Percentiles rank a stretch among this genome's conserved stretches.
Conservation (phyloP, 2,329 filamentous ascomycete species). For the Aspergillus eucalypticola region DNA sequence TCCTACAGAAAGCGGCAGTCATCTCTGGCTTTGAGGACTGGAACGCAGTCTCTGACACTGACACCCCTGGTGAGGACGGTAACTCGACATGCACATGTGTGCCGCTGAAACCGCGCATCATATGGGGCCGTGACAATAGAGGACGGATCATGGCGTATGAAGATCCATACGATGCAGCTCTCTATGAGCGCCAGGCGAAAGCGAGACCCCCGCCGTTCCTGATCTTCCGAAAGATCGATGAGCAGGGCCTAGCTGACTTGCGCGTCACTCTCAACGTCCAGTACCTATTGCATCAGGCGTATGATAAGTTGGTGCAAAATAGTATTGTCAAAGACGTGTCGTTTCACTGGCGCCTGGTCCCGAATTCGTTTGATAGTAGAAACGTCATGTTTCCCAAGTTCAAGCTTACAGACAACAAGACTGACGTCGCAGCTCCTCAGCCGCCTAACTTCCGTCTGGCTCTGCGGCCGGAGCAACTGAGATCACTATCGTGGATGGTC, state of each 20-base stretch:
- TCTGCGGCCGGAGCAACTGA: constrained; percentile 56
- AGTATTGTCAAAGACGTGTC: constrained; percentile 22
- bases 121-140: constrained; percentile 35
- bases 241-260: constrained; percentile 37
- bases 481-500: constrained; percentile 62
- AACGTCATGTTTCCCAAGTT: constrained; percentile 43
- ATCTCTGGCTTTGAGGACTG: constrained; percentile 32
- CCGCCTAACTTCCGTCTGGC: constrained; percentile 37
- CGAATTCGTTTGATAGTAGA: constrained; percentile 43
- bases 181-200: constrained; percentile 55
- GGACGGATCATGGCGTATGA: constrained; percentile 49
- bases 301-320: constrained; percentile 26
- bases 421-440: constrained; percentile 33
- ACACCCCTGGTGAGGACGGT: not conserved
- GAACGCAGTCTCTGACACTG: constrained; percentile 21
- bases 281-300: constrained; percentile 39
- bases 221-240: constrained; percentile 38
- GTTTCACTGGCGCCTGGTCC: constrained; percentile 50
- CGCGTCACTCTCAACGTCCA: constrained; percentile 42
- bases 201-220: constrained; percentile 46
- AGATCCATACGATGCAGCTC: constrained; percentile 51
- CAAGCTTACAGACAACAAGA: constrained; percentile 45
- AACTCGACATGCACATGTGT: constrained; percentile 31
- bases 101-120: constrained; percentile 34
- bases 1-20: constrained; percentile 30